Evolutionary conservation across 2,329 filamentous ascomycete species (phyloP), one percentile per base, ranked within the genome.

Genomic region (Thielaviopsis populi): DNA sequence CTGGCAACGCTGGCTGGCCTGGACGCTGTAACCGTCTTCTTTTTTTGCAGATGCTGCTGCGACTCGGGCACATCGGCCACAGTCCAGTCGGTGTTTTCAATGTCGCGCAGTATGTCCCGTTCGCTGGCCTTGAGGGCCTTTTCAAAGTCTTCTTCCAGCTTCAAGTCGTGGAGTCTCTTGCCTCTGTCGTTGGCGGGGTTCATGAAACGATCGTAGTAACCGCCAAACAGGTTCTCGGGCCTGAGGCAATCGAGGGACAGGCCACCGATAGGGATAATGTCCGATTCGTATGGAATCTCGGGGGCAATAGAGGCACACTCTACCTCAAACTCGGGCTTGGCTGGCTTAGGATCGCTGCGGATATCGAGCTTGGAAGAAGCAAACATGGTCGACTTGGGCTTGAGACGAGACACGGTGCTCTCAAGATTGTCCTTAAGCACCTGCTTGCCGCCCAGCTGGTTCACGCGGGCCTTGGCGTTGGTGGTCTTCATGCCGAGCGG

Each of bases 401-500:
- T 85, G 19, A 77, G 73, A 65, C 83, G 80, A 0, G 83, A 48
- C 22, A 63, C 56, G 22, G 50, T 48, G 27, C 58, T 83, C 73
- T 85, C 86, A 67, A 85, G 84, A 60, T 81, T 74, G 65, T 85
- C 83, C 59, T 80, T 78, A 48, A 80, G 78, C 24, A 78, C 77
- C 65, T 76, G 77, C 69, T 85, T 86, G 40, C 81, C 85, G 6
- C 82, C 82, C 3, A 84, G 85, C 67, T 87, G 85, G 68, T 27
- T 64, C 60, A 79, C 80, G 71, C 79, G 83, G 66, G 86, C 82
- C 77, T 95, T 97, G 63, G 89, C 90, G 74, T 99, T 99, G 62
- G 94, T 97, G 1, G 92, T 97, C 75, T 99, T 99, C 79, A 89
- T 87, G 41, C 92, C 92, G 59, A 99, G 77, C 13, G 90, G 88